Base-by-base conservation (phyloP, 2,329 filamentous ascomycete genomes). In the Fonsecaea erecta region DNA sequence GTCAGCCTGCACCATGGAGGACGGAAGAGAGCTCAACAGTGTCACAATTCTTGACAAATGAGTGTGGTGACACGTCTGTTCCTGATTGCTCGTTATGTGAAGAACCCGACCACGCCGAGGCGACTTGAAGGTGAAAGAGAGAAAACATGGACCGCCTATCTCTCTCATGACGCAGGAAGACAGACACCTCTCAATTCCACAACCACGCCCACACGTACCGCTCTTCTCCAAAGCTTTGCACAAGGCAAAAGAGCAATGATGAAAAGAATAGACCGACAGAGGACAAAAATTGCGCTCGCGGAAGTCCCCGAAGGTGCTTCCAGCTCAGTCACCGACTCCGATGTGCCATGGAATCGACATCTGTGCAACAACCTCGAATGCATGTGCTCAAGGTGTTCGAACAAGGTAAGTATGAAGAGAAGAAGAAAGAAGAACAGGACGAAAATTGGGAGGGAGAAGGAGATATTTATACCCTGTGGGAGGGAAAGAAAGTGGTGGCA, bases 331-430 rank as follows among this genome's bases (percentile, higher is more conserved):
- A 64, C 57, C 61, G 46, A 53, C 24, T 30, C 56, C 61, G 61
- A 34, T 59, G 65, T 67, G 65, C 61, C 64, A 67, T 67, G 65
- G 61, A 43, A 18, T 52, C 26, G 60, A 53, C 51, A 24, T 53
- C 61, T 24, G n/a, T 43, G n/a, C 59, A 58, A 52, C 56, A 64
- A n/a, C 54, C 26, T 48, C 37, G 61, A 62, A 46, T 43, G 21
- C 52, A 2, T 67, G 65, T 59, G 61, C 65, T 60, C 65, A 35
- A 48, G 43, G 28, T 34, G 61, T 32, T 60, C 53, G 40, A 32
- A 46, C 56, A 56, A 67, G 65, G 65, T 67, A 64, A 67, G 61
- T 67, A 67, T 67, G 65, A 64, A 64, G 62, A 61, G 35, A 58
- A 21, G 35, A 58, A 56, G 30, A 51, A 40, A 52, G 46, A 43